These are phyloP conservation scores for Pichia sp. DNA, from an alignment of 1,139 yeast species.

Conservation along the genomic window DNA sequence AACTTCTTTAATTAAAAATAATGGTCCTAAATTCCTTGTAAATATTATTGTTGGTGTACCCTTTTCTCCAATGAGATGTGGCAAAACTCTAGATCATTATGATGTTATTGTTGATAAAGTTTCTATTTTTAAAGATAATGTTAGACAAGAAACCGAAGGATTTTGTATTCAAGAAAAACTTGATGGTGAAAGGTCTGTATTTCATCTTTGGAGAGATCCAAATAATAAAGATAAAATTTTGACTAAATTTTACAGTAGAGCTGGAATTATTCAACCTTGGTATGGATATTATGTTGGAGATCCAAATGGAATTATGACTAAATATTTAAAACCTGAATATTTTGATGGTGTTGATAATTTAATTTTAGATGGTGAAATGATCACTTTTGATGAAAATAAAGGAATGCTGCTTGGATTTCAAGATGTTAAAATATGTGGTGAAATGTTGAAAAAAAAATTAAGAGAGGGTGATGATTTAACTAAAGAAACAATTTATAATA, in stretches of 20 bases:
- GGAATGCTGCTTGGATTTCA: slow-evolving; percentile 26
- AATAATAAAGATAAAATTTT: slow-evolving; percentile 35
- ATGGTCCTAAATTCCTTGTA: slow-evolving; percentile 3
- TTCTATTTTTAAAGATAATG: slow-evolving; percentile 1
- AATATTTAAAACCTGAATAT: slow-evolving; percentile 30
- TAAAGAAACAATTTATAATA: slow-evolving; percentile 5
- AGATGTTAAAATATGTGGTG: slow-evolving; percentile 14
- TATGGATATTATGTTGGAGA: slow-evolving; percentile 61
- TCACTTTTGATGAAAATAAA: slow-evolving; percentile 59
- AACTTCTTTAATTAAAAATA: slow-evolving; percentile 18
- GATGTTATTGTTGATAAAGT: slow-evolving; percentile 35
- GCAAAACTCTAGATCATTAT: slow-evolving; percentile 45
- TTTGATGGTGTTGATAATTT: slow-evolving; percentile 26
- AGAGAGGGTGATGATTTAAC: slow-evolving; percentile 1
- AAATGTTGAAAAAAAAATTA: background rate
- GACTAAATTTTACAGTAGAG: slow-evolving; percentile 54
- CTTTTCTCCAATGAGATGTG: slow-evolving; percentile 68
- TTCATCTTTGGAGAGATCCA: slow-evolving; percentile 48
- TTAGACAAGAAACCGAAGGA: slow-evolving; percentile 34
- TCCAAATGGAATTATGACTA: slow-evolving; percentile 39
- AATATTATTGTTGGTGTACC: slow-evolving; percentile 29
- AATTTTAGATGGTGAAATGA: slow-evolving; percentile 89
- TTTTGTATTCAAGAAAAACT: slow-evolving; percentile 84
- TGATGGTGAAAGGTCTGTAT: slow-evolving; percentile 85
- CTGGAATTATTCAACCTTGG: slow-evolving; percentile 66